Conservation (phyloP, 306 rosid genomes). For the Cajanus cajan region DNA sequence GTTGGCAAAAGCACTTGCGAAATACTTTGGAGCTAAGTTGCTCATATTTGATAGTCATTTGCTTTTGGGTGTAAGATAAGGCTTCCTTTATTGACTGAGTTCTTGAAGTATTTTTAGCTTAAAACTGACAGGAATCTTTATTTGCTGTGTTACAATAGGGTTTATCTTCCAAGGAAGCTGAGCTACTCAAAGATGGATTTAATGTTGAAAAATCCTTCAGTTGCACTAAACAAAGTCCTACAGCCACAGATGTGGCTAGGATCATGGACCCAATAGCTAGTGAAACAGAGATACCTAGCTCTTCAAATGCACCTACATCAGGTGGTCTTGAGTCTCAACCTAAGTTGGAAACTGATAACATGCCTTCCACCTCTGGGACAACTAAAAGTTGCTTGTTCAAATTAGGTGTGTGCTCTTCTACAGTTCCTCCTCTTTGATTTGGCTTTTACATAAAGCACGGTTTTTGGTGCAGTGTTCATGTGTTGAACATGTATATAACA, state of each 20-base stretch:
- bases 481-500: not conserved
- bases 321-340: slow-evolving; percentile 60
- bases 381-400: slow-evolving; percentile 55
- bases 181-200: slow-evolving; percentile 68
- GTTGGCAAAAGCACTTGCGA: slow-evolving; percentile 84
- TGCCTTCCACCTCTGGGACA: slow-evolving; percentile 62
- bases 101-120: not conserved
- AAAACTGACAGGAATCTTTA: not conserved
- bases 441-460: not conserved
- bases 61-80: slow-evolving; percentile 85
- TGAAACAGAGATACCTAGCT: slow-evolving; percentile 57
- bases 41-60: slow-evolving; percentile 90
- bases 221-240: slow-evolving; percentile 53
- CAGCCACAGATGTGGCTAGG: slow-evolving; percentile 41
- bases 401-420: slow-evolving; percentile 45
- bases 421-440: not conserved
- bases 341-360: slow-evolving; percentile 58
- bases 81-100: slow-evolving; percentile 30
- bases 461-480: not conserved
- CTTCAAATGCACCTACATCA: slow-evolving; percentile 53
- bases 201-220: slow-evolving; percentile 55
- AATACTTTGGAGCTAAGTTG: slow-evolving; percentile 74
- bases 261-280: slow-evolving; percentile 45
- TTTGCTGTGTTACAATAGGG: slow-evolving; percentile 54
- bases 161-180: slow-evolving; percentile 85